Evolutionary conservation across 1,284 basidiomycete genomes (phyloP).

Genomic region (Takashimella tepidaria): DNA sequence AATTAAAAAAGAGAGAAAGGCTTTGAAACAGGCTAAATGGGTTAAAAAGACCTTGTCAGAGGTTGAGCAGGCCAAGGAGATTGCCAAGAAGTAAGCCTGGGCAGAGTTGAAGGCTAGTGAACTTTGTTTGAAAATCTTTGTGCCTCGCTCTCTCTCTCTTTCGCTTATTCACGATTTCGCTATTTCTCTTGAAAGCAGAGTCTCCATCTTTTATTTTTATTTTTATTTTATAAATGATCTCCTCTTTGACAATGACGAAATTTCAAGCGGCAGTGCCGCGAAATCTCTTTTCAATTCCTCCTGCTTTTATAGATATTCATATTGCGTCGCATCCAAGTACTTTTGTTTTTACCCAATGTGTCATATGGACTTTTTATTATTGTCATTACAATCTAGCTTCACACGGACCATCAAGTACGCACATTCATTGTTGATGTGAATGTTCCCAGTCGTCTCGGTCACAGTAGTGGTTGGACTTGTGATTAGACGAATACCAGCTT

Average conservation of each 20-base stretch:
- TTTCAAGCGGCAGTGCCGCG: too few species aligned
- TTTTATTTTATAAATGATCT: not conserved
- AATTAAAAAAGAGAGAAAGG: constrained; percentile 11
- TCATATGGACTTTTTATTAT: not conserved
- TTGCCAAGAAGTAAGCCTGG: not conserved
- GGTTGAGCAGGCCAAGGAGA: not conserved
- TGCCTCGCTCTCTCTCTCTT: not conserved
- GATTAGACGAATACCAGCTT: too few species aligned
- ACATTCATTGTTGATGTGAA: too few species aligned
- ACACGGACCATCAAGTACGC: too few species aligned
- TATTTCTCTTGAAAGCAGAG: not conserved
- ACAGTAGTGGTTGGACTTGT: too few species aligned
- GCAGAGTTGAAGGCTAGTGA: not conserved
- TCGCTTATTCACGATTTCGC: not conserved
- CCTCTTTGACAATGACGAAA: too few species aligned
- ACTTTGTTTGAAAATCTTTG: not conserved
- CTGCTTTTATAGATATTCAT: too few species aligned
- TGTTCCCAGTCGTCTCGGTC: too few species aligned
- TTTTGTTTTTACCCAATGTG: not conserved
- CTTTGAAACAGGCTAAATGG: constrained; percentile 4
- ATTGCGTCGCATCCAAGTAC: too few species aligned
- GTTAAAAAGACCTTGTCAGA: not conserved
- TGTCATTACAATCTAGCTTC: too few species aligned
- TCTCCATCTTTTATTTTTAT: not conserved
- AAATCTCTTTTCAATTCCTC: too few species aligned